A percentile compares a stretch with the other conserved stretches of the same genome.
These are phyloP conservation scores for Daucus carota DNA, from an alignment of 129 eudicot genomes.

Conservation along the genomic window DNA sequence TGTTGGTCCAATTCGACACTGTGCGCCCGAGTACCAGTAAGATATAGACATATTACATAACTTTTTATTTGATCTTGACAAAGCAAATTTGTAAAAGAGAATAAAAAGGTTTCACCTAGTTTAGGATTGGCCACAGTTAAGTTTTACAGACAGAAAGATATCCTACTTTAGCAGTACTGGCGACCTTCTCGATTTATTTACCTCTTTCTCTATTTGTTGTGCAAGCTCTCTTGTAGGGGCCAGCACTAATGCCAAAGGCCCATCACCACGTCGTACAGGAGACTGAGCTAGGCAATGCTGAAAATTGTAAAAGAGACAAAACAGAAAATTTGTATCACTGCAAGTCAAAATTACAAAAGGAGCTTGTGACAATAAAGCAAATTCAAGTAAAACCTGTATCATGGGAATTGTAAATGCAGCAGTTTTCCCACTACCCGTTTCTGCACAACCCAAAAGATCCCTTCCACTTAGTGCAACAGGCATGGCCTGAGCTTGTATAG, in stretches of 20 bases:
- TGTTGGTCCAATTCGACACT: background rate
- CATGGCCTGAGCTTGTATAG: conserved; percentile 90
- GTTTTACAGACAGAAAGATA: background rate
- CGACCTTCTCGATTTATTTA: conserved; percentile 17
- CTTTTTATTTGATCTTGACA: background rate
- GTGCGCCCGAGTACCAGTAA: background rate
- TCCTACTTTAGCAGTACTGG: background rate
- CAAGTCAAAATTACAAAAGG: background rate
- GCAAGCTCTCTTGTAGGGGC: conserved; percentile 97
- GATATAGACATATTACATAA: background rate
- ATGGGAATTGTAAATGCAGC: conserved; percentile 80
- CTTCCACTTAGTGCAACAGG: conserved; percentile 83
- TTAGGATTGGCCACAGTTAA: background rate
- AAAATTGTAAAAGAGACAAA: conserved; percentile 10
- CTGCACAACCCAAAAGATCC: conserved; percentile 89
- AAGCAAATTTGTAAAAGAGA: background rate
- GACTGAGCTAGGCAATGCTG: conserved; percentile 84
- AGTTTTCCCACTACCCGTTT: conserved; percentile 90
- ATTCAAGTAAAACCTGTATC: conserved; percentile 52
- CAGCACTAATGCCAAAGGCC: conserved; percentile 79
- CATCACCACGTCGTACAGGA: conserved; percentile 75
- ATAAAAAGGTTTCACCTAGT: background rate
- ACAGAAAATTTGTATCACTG: background rate
- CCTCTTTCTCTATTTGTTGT: conserved; percentile 91
- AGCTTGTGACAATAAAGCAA: background rate